Conservation (phyloP, 2,329 filamentous ascomycete genomes). For the Aureobasidium pullulans region DNA sequence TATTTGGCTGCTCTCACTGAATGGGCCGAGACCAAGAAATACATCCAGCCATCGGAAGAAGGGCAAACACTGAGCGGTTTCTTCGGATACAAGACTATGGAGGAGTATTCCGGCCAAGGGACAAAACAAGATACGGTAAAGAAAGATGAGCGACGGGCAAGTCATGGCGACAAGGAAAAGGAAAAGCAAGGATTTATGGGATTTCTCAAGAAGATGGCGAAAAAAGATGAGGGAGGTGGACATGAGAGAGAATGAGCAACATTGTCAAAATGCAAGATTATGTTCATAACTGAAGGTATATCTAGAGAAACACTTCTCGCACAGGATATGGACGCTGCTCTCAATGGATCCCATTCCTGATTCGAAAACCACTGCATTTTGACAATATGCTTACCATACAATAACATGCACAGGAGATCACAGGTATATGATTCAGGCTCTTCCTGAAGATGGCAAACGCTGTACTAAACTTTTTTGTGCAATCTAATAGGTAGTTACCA, state of each 20-base stretch:
- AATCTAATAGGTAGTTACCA: too few relatives aligned
- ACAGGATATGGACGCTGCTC: too few relatives aligned
- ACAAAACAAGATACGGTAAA: conserved; percentile 17
- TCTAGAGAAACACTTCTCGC: too few relatives aligned
- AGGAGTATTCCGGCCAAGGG: conserved; percentile 21
- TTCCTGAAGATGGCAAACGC: too few relatives aligned
- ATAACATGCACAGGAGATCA: too few relatives aligned
- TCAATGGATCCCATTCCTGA: too few relatives aligned
- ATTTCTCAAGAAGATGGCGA: background rate
- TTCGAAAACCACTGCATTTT: too few relatives aligned
- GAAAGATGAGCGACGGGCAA: conserved; percentile 18
- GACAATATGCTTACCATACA: too few relatives aligned
- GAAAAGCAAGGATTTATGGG: background rate
- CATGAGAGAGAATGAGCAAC: background rate
- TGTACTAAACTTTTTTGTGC: too few relatives aligned
- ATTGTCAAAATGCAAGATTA: too few relatives aligned
- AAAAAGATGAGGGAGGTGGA: conserved; percentile 3
- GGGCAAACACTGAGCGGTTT: conserved; percentile 20
- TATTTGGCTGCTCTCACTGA: conserved; percentile 24
- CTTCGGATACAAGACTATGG: conserved; percentile 24
- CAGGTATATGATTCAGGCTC: too few relatives aligned
- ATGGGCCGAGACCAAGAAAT: conserved; percentile 26
- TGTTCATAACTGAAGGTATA: too few relatives aligned
- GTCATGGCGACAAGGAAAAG: background rate
- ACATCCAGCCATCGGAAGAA: conserved; percentile 19